Evolutionary conservation across 2,329 filamentous ascomycete genomes (phyloP), one percentile per base, ranked within the genome.

Genomic region (Aspergillus carbonarius): DNA sequence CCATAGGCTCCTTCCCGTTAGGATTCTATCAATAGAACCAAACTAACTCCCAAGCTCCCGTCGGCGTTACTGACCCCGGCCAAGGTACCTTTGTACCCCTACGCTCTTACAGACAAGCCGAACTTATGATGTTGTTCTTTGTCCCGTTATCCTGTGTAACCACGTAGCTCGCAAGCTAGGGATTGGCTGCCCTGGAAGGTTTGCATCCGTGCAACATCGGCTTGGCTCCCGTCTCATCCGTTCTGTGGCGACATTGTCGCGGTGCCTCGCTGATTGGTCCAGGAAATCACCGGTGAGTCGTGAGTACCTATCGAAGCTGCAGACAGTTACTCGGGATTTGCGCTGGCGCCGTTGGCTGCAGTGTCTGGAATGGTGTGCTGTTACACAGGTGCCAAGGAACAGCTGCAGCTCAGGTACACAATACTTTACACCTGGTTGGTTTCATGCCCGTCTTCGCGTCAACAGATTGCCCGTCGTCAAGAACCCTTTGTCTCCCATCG

Each of bases 401-500:
- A 8, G 25, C 44, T 32, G 49, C 39, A 46, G 17, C 18, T 54
- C 48, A 30, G 39, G 55, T 55, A 57, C 57, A 58, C 57, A 42
- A 34, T 23, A 32, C 32, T 30, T 46, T 48, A 47, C 15, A 25
- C 39, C 34, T 23, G 18, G 4, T 46, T 12, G n/a, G 15, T 52
- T 40, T 73, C 64, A 73, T 50, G 63, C 61, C 57, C 74, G 72
- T 67, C 74, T 77, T 64, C 78, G 74, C 27, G 77, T 80, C 66
- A 79, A 69, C 54, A 96, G 78, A 81, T 89, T 93, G 9, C 93
- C 93, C 6, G 95, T 99, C 46, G 88, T 92, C 71, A 99, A 79
- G 67, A 87, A 93, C 0, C 95, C 95, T 67, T 86, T 85, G 76
- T 93, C 95, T 0, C 95, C 95, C 89, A 97, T 93, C 61, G 90